Evolutionary conservation across 1,139 yeast species (phyloP), one percentile per base, ranked within the genome.

Genomic region (Debaryomycetaceae sp.): DNA sequence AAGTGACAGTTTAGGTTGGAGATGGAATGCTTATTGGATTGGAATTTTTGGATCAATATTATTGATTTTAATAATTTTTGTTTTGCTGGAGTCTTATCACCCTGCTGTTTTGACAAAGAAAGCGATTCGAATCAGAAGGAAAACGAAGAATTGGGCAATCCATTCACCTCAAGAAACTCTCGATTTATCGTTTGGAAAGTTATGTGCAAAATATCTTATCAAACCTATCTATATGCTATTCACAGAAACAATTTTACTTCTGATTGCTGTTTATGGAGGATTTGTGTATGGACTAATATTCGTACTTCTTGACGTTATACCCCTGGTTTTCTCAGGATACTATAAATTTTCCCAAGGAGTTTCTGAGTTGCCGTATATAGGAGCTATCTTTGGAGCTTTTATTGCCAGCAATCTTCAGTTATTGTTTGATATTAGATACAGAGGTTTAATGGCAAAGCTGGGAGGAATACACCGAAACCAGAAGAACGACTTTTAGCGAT

Each of bases 131-230:
- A 71, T 84, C 52, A 78, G 87, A 57, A 68, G 78, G 55, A 55
- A 73, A 53, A 70, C 75, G 5, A 71, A 73, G 1, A 80, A 76
- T 58, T 87, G 95, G 95, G 87, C 88, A 30, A 83, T 87, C 40
- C 81, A 78, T 55, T 94, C 96, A 17, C 83, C 92, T 5, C 92
- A 84, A 55, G 95, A 87, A 57, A 85, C 80, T 50, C 74, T 81
- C 41, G 73, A 74, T 41, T 66, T 87, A 35, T 71, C 81, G 30
- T 42, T 86, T 34, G 72, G 70, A 52, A 91, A 83, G 51, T 79
- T 88, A 46, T 77, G 72, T 24, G 79, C 82, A 50, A 84, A 83
- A 54, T 85, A 83, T 51, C 59, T 87, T 35, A 56, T 83, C 4
- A 76, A 95, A 63, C 95, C 96, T 5, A 31, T 33, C 17, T 32